A percentile compares a stretch with the other conserved stretches of the same genome.
These are phyloP conservation scores for Cytospora piceae DNA, from an alignment of 2,329 filamentous ascomycete genomes.

Conservation along the genomic window DNA sequence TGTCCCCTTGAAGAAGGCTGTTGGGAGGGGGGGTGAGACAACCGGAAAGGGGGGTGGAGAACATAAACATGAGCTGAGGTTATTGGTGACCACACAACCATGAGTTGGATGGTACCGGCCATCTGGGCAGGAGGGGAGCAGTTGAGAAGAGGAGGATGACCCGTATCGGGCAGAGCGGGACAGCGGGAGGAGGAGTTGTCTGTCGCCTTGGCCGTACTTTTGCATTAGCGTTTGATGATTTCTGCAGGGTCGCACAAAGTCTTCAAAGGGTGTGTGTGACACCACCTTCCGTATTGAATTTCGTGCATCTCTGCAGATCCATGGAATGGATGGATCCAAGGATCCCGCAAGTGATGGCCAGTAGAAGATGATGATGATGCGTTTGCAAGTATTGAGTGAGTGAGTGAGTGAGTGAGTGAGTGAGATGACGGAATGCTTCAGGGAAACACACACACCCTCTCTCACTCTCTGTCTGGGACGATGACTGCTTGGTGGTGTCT, in stretches of 20 bases:
- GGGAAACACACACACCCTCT: too few relatives aligned
- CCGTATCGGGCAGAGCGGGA: neutral
- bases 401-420: too few relatives aligned
- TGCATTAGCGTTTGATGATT: neutral
- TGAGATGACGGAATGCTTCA: too few relatives aligned
- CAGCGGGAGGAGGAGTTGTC: neutral
- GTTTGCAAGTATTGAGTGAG: neutral
- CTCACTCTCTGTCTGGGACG: too few relatives aligned
- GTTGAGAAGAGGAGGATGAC: neutral
- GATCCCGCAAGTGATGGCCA: neutral
- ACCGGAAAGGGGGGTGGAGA: neutral
- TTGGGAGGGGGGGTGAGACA: conserved; percentile 10
- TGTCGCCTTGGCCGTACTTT: neutral
- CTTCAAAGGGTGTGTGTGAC: too few relatives aligned
- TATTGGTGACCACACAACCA: neutral
- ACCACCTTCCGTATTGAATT: neutral
- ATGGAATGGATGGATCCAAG: too few relatives aligned
- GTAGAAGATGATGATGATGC: neutral
- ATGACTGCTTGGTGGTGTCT: too few relatives aligned
- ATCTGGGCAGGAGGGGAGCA: neutral
- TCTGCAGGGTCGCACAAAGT: neutral
- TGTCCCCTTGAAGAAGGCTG: conserved; percentile 1
- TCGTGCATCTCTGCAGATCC: neutral
- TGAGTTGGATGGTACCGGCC: neutral
- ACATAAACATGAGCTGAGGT: conserved; percentile 3